phyloP scores from a whole-genome alignment of 306 rosid species.

The Gastrolobium villosum region DNA sequence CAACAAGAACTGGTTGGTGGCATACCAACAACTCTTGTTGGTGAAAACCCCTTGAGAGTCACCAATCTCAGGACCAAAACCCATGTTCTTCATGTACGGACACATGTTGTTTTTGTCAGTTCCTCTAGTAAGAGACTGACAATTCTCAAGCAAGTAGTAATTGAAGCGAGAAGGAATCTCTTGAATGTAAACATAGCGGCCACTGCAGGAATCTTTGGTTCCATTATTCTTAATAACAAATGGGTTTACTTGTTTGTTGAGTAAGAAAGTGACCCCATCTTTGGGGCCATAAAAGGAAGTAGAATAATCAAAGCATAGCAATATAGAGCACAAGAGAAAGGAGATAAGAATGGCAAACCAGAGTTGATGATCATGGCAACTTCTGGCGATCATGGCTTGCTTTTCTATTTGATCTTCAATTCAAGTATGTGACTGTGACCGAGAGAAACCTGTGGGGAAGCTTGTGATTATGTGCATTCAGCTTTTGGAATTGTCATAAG shows the following conservation, averaged over 20 bases:
- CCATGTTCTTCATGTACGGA: slow-evolving; percentile 66
- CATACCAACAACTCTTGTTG: slow-evolving; percentile 71
- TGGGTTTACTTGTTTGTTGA: slow-evolving; percentile 44
- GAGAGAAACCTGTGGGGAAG: background rate
- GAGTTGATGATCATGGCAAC: slow-evolving; percentile 52
- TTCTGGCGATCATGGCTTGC: slow-evolving; percentile 23
- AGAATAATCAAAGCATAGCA: slow-evolving; percentile 59
- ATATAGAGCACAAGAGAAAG: slow-evolving; percentile 50
- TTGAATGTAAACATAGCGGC: slow-evolving; percentile 73
- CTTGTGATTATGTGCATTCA: background rate
- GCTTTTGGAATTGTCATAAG: background rate
- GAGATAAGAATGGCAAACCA: slow-evolving; percentile 61
- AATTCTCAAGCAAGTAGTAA: slow-evolving; percentile 58
- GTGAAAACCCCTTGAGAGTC: slow-evolving; percentile 55
- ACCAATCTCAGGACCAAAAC: slow-evolving; percentile 67
- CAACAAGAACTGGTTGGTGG: slow-evolving; percentile 81
- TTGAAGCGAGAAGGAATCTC: slow-evolving; percentile 75
- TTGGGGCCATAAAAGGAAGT: slow-evolving; percentile 44
- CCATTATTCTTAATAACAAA: too few relatives aligned
- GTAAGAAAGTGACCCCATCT: slow-evolving; percentile 33
- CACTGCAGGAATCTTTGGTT: slow-evolving; percentile 59
- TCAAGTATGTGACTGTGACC: background rate
- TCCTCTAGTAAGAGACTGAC: slow-evolving; percentile 74
- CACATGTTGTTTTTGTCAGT: slow-evolving; percentile 80
- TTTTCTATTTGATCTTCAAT: slow-evolving; percentile 54